A percentile compares a stretch with the other conserved stretches of the same genome.
Evolutionary conservation across 2,329 filamentous ascomycete species (phyloP).

Genomic region (Celoporthe dispersa): DNA sequence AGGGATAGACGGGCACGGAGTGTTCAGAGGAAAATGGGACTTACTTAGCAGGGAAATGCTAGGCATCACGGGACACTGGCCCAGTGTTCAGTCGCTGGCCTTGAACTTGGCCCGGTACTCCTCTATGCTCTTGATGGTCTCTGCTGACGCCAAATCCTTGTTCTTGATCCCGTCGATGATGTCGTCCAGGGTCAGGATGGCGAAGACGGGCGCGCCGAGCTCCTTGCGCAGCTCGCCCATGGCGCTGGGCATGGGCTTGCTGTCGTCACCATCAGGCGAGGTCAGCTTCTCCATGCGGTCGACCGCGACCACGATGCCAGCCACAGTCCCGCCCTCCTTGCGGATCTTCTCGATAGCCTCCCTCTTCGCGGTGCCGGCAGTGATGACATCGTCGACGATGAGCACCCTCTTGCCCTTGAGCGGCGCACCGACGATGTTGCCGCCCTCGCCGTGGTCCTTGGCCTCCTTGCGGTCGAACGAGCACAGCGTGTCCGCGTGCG

Average conservation of each 20-base stretch:
- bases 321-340: slow-evolving; percentile 81
- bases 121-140: slow-evolving; percentile 69
- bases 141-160: slow-evolving; percentile 62
- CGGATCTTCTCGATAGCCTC: slow-evolving; percentile 91
- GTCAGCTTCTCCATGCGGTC: slow-evolving; percentile 86
- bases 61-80: neutral
- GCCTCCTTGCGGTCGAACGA: slow-evolving; percentile 95
- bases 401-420: slow-evolving; percentile 85
- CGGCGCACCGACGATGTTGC: slow-evolving; percentile 85
- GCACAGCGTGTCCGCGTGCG: slow-evolving; percentile 75
- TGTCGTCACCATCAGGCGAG: slow-evolving; percentile 66
- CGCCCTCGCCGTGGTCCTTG: slow-evolving; percentile 95
- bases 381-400: slow-evolving; percentile 96
- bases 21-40: slow-evolving; percentile 20
- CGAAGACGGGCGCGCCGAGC: slow-evolving; percentile 80
- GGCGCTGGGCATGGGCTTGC: slow-evolving; percentile 73
- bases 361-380: slow-evolving; percentile 89
- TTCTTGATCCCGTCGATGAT: slow-evolving; percentile 72
- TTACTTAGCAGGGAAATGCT: slow-evolving; percentile 25
- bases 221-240: slow-evolving; percentile 85
- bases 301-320: slow-evolving; percentile 85
- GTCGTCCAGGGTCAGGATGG: slow-evolving; percentile 84
- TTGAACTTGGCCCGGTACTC: slow-evolving; percentile 73
- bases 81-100: slow-evolving; percentile 54
- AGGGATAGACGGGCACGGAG: slow-evolving; percentile 29